phyloP scores from a whole-genome alignment of 2,329 filamentous ascomycete genomes.

The Aspergillus chevalieri region DNA sequence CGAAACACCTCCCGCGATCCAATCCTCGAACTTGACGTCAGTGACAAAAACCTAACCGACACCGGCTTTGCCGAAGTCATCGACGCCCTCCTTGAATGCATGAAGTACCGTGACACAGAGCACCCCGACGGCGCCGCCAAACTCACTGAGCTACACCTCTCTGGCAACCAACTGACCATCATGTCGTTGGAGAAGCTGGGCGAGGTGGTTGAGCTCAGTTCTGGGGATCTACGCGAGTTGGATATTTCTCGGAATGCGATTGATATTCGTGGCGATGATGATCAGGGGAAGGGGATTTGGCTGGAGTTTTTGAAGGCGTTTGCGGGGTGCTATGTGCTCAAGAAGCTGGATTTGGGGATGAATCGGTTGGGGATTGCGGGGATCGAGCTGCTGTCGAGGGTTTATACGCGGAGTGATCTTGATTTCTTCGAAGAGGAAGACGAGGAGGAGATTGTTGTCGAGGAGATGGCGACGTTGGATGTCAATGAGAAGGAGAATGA shows the following conservation, averaged over 20 bases:
- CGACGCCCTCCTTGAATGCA: slow-evolving; percentile 36
- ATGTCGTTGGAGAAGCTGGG: slow-evolving; percentile 37
- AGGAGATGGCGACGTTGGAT: slow-evolving; percentile 6
- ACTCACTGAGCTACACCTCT: slow-evolving; percentile 43
- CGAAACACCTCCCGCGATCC: slow-evolving; percentile 27
- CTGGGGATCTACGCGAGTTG: slow-evolving; percentile 42
- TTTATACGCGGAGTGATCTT: slow-evolving; percentile 35
- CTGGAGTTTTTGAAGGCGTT: slow-evolving; percentile 41
- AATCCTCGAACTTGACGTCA: slow-evolving; percentile 41
- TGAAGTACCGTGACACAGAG: slow-evolving; percentile 27
- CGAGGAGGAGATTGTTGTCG: slow-evolving; percentile 1
- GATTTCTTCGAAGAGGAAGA: slow-evolving; percentile 25
- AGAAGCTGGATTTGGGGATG: slow-evolving; percentile 41
- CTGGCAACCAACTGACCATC: slow-evolving; percentile 40
- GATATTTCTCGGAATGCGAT: slow-evolving; percentile 45
- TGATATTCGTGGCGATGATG: slow-evolving; percentile 27
- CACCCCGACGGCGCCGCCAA: slow-evolving; percentile 26
- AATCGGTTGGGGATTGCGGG: slow-evolving; percentile 39
- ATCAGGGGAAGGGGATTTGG: slow-evolving; percentile 36
- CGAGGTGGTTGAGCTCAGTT: slow-evolving; percentile 35
- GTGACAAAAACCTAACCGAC: slow-evolving; percentile 42
- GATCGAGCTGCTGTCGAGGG: slow-evolving; percentile 41
- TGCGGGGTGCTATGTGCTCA: slow-evolving; percentile 36
- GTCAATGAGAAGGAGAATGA: slow-evolving; percentile 15
- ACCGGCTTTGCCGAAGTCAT: slow-evolving; percentile 40